A percentile compares a stretch with the other conserved stretches of the same genome.
Conservation (phyloP, 2,329 filamentous ascomycete species). For the Diaporthe citriasiana region DNA sequence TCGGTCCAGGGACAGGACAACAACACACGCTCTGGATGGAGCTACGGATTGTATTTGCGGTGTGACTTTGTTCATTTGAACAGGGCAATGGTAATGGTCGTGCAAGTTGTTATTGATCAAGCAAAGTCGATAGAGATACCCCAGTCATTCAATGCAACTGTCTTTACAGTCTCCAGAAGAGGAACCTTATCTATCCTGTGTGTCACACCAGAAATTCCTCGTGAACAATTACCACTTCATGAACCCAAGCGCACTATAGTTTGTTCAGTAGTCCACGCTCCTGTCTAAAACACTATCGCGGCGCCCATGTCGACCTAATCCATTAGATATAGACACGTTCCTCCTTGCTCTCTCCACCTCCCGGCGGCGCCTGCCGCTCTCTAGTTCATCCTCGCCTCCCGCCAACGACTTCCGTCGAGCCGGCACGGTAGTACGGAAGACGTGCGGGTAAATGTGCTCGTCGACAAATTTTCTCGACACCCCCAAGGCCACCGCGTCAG, state of each 20-base stretch:
- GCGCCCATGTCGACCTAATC: background rate
- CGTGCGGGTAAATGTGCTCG: background rate
- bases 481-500: background rate
- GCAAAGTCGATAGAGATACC: slow-evolving; percentile 42
- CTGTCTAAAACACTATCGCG: slow-evolving; percentile 3
- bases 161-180: slow-evolving; percentile 19
- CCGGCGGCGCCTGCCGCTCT: background rate
- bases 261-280: background rate
- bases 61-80: slow-evolving; percentile 6
- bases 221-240: background rate
- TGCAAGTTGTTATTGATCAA: slow-evolving; percentile 16
- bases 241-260: background rate
- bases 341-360: background rate
- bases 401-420: background rate
- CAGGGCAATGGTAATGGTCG: slow-evolving; percentile 23
- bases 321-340: background rate
- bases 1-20: slow-evolving; percentile 26
- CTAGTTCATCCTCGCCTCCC: background rate
- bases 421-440: background rate
- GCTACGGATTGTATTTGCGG: slow-evolving; percentile 5
- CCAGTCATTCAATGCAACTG: slow-evolving; percentile 35
- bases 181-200: background rate
- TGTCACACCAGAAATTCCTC: background rate
- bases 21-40: slow-evolving; percentile 23
- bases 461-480: background rate